phyloP scores from a whole-genome alignment of 371 early-diverging fungal species.

The Batkoa obscura region DNA sequence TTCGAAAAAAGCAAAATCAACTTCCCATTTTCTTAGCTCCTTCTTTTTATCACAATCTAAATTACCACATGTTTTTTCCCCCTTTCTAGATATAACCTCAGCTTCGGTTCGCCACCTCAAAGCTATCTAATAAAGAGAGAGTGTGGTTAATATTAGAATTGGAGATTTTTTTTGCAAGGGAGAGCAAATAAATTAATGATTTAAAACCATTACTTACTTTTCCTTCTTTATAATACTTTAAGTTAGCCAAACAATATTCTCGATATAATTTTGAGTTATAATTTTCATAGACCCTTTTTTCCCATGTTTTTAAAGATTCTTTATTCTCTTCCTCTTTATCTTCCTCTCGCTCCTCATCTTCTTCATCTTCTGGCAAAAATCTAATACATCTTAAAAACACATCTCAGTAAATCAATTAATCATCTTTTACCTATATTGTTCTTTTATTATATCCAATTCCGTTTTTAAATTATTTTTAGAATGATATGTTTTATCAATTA shows the following conservation, averaged over 20 bases:
- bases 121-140: constrained; percentile 23
- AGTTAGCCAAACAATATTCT: constrained; percentile 64
- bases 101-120: constrained; percentile 64
- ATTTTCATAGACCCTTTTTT: constrained; percentile 57
- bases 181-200: too few species aligned
- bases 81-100: constrained; percentile 60
- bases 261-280: constrained; percentile 71
- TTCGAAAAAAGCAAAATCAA: constrained; percentile 6
- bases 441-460: not conserved
- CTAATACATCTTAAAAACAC: constrained; percentile 43
- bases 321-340: too few species aligned
- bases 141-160: too few species aligned
- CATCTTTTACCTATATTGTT: not conserved
- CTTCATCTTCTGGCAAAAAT: constrained; percentile 13
- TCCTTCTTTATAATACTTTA: constrained; percentile 51
- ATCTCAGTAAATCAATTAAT: constrained; percentile 23
- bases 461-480: too few species aligned
- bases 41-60: not conserved
- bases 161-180: too few species aligned
- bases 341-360: constrained; percentile 21
- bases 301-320: too few species aligned
- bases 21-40: not conserved
- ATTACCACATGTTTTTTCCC: constrained; percentile 11
- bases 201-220: constrained; percentile 13
- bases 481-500: not conserved